Evolutionary conservation across 495 filamentous ascomycete species (phyloP).

Genomic region (Extremus antarcticus): DNA sequence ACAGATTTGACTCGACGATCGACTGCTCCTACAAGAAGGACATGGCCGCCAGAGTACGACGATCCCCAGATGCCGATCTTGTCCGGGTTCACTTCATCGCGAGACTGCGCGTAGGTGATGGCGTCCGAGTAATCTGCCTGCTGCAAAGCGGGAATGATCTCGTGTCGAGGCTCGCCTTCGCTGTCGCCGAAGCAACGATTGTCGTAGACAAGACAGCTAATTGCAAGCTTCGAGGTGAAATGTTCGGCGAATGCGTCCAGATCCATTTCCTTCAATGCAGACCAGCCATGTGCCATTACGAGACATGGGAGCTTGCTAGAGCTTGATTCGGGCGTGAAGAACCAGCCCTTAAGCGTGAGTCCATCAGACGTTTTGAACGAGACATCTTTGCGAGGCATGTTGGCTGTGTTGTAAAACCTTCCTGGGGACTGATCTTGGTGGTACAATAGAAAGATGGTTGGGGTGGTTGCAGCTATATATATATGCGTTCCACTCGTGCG

Average conservation of each 20-base stretch:
- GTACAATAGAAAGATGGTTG: no score
- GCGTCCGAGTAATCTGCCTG: conserved; percentile 27
- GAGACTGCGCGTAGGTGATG: conserved; percentile 24
- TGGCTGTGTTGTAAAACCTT: no score
- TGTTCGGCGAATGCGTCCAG: conserved; percentile 23
- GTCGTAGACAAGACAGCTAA: conserved; percentile 28
- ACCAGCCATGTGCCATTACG: conserved; percentile 26
- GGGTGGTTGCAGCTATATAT: no score
- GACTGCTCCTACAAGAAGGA: conserved; percentile 25
- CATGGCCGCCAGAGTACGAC: conserved; percentile 28
- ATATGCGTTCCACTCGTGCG: no score
- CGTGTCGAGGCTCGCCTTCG: conserved; percentile 26
- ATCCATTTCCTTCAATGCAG: conserved; percentile 25
- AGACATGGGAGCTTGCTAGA: conserved; percentile 22
- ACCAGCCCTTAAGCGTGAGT: conserved; percentile 19
- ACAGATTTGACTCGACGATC: conserved; percentile 31
- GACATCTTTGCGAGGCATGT: conserved; percentile 21
- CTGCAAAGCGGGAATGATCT: conserved; percentile 28
- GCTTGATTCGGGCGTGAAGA: conserved; percentile 11
- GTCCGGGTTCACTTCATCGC: conserved; percentile 21
- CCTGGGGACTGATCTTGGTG: no score
- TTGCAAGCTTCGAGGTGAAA: conserved; percentile 23
- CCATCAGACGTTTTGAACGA: conserved; percentile 18
- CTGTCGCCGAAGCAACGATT: conserved; percentile 31
- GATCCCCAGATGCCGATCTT: conserved; percentile 31